Base-by-base conservation (phyloP, 441 rosid species). In the Euphorbia corollata region DNA sequence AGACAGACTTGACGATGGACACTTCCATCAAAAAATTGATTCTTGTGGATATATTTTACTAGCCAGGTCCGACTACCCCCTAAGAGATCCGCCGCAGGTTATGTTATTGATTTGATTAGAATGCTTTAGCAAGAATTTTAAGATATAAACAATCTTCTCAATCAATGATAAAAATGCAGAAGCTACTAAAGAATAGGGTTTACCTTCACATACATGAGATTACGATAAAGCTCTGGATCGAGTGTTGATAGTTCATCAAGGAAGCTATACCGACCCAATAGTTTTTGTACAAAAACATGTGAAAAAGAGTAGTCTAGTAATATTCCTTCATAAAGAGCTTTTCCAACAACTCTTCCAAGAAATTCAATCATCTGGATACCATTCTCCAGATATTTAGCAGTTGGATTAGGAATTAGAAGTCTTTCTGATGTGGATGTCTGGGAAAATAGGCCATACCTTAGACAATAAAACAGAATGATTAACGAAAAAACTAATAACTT, bases 321-420 rank as follows among this genome's bases (percentile, higher is more conserved):
- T 75, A 94, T 90, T 78, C 99, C 98, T 79, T 94, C 99, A 70
- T 94, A 91, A 34, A 94, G 88, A 74, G 99, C 97, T 87, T 94
- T 90, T 70, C 99, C 99, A 68, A 94, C 98, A 76, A 94, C 86
- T 80, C 97, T 88, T 73, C 99, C 99, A 73, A 94, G 97, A 77
- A 94, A 94, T 80, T 91, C 99, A 80, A 94, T 86, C 98, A 88
- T 88, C 84, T 84, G 91, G 72, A 86, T 74, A 68, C 99, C 97
- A 63, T 94, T 87, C 74, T 91, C 98, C 50, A 88, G 82, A 84
- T 77, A 82, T 83, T 86, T 83, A 63, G 99, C 99, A 59, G 92
- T 86, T 67, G 90, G 72, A 80, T 87, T 91, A 12, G 98, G 99
- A 65, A 91, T 84, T 66, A 94, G 81, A 76, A 83, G 91, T 76